phyloP scores from a whole-genome alignment of 371 early-diverging fungal genomes.

The Choanephora cucurbitarum region DNA sequence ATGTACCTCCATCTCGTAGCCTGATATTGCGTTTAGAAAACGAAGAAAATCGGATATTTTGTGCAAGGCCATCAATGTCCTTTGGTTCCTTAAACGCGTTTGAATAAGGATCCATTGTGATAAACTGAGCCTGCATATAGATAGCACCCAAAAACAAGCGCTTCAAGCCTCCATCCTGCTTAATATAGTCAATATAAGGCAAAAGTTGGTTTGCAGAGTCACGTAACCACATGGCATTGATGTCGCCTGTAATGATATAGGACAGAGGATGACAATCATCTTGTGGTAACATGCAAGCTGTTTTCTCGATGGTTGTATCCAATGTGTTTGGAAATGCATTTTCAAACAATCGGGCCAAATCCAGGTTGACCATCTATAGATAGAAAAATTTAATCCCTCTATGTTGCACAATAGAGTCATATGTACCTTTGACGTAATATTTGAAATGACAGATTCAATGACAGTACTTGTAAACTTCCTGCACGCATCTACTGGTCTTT shows the following conservation, averaged over 20 bases:
- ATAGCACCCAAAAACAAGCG: constrained; percentile 52
- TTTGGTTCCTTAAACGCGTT: constrained; percentile 53
- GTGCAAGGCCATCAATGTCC: constrained; percentile 8
- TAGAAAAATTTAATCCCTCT: constrained; percentile 5
- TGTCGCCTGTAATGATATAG: constrained; percentile 69
- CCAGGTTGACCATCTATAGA: constrained; percentile 40
- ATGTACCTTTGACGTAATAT: constrained; percentile 40
- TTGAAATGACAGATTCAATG: constrained; percentile 40
- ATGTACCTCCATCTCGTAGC: constrained; percentile 18
- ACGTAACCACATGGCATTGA: constrained; percentile 70
- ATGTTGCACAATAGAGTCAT: not conserved
- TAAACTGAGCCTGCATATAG: constrained; percentile 58
- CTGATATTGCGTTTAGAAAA: not conserved
- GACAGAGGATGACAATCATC: constrained; percentile 40
- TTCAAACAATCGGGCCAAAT: constrained; percentile 55
- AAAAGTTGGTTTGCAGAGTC: constrained; percentile 69
- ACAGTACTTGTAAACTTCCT: constrained; percentile 44
- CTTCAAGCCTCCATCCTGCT: constrained; percentile 39
- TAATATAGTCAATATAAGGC: constrained; percentile 54
- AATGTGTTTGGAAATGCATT: constrained; percentile 61
- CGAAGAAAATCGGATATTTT: not conserved
- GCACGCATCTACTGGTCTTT: constrained; percentile 44
- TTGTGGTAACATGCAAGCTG: constrained; percentile 23
- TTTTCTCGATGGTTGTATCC: constrained; percentile 57
- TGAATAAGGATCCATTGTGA: constrained; percentile 50